Percentiles rank a stretch among this genome's conserved stretches.
phyloP scores from a whole-genome alignment of 2,329 filamentous ascomycete species.

The Claviceps sp. region DNA sequence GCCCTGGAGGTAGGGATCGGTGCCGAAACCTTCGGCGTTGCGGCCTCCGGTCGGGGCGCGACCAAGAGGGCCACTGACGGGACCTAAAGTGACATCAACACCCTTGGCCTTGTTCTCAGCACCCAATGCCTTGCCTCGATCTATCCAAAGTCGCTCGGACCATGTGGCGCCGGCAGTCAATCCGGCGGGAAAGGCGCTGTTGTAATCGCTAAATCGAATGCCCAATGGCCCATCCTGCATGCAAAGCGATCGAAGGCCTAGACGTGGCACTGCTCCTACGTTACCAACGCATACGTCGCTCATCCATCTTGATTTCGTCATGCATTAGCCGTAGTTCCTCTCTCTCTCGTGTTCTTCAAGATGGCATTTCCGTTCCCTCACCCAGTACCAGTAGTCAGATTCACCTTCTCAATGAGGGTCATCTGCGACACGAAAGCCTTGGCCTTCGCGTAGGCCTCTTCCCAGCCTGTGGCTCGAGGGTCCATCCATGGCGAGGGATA shows the following conservation, averaged over 20 bases:
- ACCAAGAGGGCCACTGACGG: constrained; percentile 34
- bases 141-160: constrained; percentile 54
- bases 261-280: constrained; percentile 52
- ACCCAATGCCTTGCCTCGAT: constrained; percentile 34
- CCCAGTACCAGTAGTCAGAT: constrained; percentile 83
- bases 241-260: constrained; percentile 63
- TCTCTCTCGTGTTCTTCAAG: constrained; percentile 5
- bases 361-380: constrained; percentile 25
- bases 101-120: constrained; percentile 62
- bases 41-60: constrained; percentile 32
- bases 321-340: constrained; percentile 1
- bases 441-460: constrained; percentile 61
- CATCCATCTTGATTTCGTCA: constrained; percentile 19
- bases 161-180: constrained; percentile 74
- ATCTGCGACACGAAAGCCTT: constrained; percentile 69
- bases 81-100: constrained; percentile 54
- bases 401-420: constrained; percentile 82
- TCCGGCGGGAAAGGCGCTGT: constrained; percentile 68
- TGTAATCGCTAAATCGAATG: constrained; percentile 63
- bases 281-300: constrained; percentile 68
- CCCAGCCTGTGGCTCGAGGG: constrained; percentile 58
- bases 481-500: constrained; percentile 86
- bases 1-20: constrained; percentile 64
- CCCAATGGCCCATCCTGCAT: constrained; percentile 78
- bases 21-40: constrained; percentile 55